phyloP scores from a whole-genome alignment of 768 basidiomycete genomes.

The Lentinula boryana region DNA sequence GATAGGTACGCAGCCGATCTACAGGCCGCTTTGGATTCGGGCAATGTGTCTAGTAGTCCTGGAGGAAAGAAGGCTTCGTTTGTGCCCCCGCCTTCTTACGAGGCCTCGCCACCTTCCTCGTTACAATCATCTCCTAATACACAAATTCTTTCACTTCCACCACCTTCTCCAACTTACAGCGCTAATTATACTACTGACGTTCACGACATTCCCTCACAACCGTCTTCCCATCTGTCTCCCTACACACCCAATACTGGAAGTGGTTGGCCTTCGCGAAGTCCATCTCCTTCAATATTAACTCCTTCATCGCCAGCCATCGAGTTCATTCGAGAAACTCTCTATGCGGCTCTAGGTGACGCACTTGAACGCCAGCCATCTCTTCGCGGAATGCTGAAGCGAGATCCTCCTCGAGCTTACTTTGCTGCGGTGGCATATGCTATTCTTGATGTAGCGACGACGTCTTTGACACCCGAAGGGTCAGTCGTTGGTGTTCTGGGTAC shows the following conservation, averaged over 20 bases:
- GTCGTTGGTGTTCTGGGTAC: slow-evolving; percentile 56
- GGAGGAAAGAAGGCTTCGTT: slow-evolving; percentile 50
- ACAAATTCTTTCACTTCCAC: slow-evolving; percentile 14
- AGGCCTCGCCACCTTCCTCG: slow-evolving; percentile 23
- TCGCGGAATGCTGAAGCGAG: slow-evolving; percentile 46
- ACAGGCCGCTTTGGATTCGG: slow-evolving; percentile 74
- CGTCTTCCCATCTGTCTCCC: slow-evolving; percentile 23
- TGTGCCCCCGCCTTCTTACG: slow-evolving; percentile 67
- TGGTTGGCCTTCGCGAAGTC: slow-evolving; percentile 17
- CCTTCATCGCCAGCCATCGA: slow-evolving; percentile 60
- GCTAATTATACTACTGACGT: background rate
- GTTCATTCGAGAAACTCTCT: slow-evolving; percentile 82
- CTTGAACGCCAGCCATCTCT: slow-evolving; percentile 52
- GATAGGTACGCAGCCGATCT: slow-evolving; percentile 69
- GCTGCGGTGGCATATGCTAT: slow-evolving; percentile 69
- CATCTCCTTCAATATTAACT: slow-evolving; percentile 34
- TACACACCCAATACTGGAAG: slow-evolving; percentile 9
- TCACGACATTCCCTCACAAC: slow-evolving; percentile 17
- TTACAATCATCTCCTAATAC: slow-evolving; percentile 14
- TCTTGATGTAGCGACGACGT: slow-evolving; percentile 54
- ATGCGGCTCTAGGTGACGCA: slow-evolving; percentile 71
- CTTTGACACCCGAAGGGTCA: slow-evolving; percentile 41
- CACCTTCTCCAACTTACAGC: slow-evolving; percentile 11
- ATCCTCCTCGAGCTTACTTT: slow-evolving; percentile 75
- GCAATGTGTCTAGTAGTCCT: slow-evolving; percentile 24